Percentiles rank a stretch among this genome's conserved stretches.
These are phyloP conservation scores for Fusarium irregulare DNA, from an alignment of 2,329 filamentous ascomycete genomes.

Conservation along the genomic window DNA sequence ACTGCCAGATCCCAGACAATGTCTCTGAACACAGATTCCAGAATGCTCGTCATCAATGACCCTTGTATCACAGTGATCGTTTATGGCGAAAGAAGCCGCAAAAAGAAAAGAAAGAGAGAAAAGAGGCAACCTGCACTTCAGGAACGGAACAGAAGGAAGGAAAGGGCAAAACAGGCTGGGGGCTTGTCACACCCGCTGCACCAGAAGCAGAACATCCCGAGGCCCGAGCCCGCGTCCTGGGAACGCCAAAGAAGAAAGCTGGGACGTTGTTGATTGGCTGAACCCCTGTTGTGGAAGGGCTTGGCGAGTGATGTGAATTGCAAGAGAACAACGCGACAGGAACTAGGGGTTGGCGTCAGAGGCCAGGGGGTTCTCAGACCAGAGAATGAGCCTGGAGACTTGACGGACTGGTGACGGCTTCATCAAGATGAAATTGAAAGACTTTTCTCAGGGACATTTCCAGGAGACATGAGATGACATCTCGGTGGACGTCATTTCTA, in stretches of 20 bases:
- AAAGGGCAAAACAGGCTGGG: conserved; percentile 26
- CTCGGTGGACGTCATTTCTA: background rate
- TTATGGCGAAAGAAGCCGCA: background rate
- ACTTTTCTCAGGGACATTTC: background rate
- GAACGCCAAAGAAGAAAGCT: conserved; percentile 43
- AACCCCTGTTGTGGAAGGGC: conserved; percentile 9
- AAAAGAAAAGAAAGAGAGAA: background rate
- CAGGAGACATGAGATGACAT: background rate
- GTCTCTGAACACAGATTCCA: background rate
- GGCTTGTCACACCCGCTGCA: conserved; percentile 33
- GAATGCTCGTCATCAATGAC: background rate
- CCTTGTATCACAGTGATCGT: background rate
- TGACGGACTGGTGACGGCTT: conserved; percentile 13
- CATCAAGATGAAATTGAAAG: conserved; percentile 27
- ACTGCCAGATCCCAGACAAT: background rate
- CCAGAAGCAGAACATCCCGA: conserved; percentile 48
- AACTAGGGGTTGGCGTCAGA: conserved; percentile 34
- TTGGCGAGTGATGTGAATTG: conserved; percentile 31
- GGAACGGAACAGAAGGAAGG: conserved; percentile 1
- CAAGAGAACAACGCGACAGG: conserved; percentile 8
- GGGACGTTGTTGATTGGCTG: conserved; percentile 48
- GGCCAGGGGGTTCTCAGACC: conserved; percentile 24
- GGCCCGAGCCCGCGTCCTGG: conserved; percentile 48
- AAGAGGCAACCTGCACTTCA: background rate
- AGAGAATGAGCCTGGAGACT: conserved; percentile 17